Base-by-base conservation (phyloP, 805 yeast species). In the Starmerella davenportii region DNA sequence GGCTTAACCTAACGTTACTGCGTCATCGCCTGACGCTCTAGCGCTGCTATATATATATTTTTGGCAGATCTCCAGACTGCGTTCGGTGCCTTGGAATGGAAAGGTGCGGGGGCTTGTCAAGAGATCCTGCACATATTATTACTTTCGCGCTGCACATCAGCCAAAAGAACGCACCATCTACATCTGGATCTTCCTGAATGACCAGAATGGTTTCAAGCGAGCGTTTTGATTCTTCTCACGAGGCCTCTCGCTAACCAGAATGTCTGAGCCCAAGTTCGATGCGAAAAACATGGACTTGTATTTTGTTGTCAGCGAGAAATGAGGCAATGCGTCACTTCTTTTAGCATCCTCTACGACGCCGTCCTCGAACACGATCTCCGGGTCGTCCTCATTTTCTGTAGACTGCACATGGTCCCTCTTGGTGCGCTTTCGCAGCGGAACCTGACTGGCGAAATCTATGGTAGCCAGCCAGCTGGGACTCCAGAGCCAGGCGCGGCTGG, bases 401-500 rank as follows among this genome's bases (percentile, higher is more conserved):
- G 11, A 23, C 25, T 7, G 7, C 9, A 23, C 25, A 7, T 7
- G 11, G 5, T 43, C 49, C 1, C 41, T 38, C 32, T 43, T 53
- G 20, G 39, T 27, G 5, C 56, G 58, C 21, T 57, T 41, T 4
- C 47, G 56, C 33, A 66, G 56, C 13, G 80, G 77, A 37, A 74
- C 56, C 50, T 76, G 70, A 38, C 64, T 53, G 7, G 66, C 55
- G 46, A 79, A 58, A 55, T 87, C 87, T 36, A 87, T 67, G 54
- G 69, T 79, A 3, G 77, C 69, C 14, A 85, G 47, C 93, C 94
- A 87, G 37, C 70, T 70, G 17, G 79, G 66, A 1, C 95, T 93
- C 70, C 80, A 84, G n/a, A 82, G 58, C 95, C 95, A 87, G 14
- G 78, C 60, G 40, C 70, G 64, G 25, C 25, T 23, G 1, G 58